Evolutionary conservation across 768 basidiomycete genomes (phyloP), one percentile per base, ranked within the genome.

Genomic region (Tulasnella sp.): DNA sequence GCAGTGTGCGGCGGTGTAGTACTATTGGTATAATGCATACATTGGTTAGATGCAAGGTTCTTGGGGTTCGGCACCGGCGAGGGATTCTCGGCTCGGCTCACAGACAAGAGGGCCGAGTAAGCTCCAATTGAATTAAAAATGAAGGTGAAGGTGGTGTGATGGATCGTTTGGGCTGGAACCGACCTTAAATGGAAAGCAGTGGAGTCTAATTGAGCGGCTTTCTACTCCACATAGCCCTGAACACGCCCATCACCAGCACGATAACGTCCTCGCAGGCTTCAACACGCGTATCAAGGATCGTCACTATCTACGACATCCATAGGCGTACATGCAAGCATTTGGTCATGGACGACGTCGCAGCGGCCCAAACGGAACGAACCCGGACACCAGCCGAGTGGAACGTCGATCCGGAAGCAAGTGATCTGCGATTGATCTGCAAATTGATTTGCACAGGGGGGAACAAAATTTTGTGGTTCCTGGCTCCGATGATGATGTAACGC

Each of bases 201-300:
- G 62, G 62, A 68, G 62, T 68, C 62, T 68, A 68, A 68, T 31
- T 68, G 62, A 68, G 62, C 62, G 34, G 24, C 62, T 31, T 62
- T 68, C n/a, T 36, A 36, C 62, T 68, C 62, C 62, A 68, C 62
- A 68, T 31, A 1, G 62, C 52, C 62, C 62, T 16, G 62, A 31
- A 4, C 62, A 68, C 62, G 31, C 62, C 31, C 31, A 31, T 10
- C 62, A 18, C 6, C 24, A 16, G 16, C 31, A 36, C 12, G 62
- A 68, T 68, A 68, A 68, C 62, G 27, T 27, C n/a, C 34, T 74
- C 19, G 19, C 42, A 38, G 39, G 14, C 73, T 16, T 74, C 38
- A 48, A 48, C 38, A 40, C 73, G 73, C 73, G 6, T 18, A 74
- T 40, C 73, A 73, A 27, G 9, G 73, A 40, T 38, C 73, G 31